Evolutionary conservation across 2,329 filamentous ascomycete species (phyloP).

Genomic region (Hymenoscyphus albidus): DNA sequence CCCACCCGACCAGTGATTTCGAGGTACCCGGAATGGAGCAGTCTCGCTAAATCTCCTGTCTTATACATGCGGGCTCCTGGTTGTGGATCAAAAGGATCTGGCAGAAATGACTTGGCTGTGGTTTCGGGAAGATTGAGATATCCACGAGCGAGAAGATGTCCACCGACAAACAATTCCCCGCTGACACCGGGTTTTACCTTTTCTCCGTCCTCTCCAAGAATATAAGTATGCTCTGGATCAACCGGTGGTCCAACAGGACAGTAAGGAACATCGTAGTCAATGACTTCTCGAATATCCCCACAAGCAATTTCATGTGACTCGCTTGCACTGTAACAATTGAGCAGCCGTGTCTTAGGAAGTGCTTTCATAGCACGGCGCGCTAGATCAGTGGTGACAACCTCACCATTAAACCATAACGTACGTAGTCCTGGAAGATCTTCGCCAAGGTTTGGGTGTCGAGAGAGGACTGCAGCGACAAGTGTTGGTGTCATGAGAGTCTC

Average conservation of each 20-base stretch:
- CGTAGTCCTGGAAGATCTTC: conserved; percentile 60
- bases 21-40: conserved; percentile 76
- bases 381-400: conserved; percentile 76
- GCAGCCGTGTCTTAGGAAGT: conserved; percentile 63
- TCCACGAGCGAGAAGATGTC: conserved; percentile 67
- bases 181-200: conserved; percentile 57
- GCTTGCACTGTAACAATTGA: conserved; percentile 80
- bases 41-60: conserved; percentile 79
- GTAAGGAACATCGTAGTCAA: conserved; percentile 60
- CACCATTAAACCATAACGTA: conserved; percentile 76
- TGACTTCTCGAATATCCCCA: conserved; percentile 67
- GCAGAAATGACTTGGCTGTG: conserved; percentile 67
- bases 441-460: conserved; percentile 63
- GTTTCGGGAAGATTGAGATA: conserved; percentile 79
- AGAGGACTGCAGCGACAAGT: conserved; percentile 68
- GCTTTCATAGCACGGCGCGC: conserved; percentile 58
- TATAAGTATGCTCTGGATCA: conserved; percentile 65
- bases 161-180: conserved; percentile 74
- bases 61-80: conserved; percentile 69
- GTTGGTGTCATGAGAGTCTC: conserved; percentile 84
- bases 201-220: conserved; percentile 66
- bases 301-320: conserved; percentile 63
- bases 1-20: conserved; percentile 84
- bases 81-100: conserved; percentile 58
- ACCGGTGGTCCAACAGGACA: conserved; percentile 72